Conservation (phyloP, 805 yeast genomes). For the Jamesozyma piceae region DNA sequence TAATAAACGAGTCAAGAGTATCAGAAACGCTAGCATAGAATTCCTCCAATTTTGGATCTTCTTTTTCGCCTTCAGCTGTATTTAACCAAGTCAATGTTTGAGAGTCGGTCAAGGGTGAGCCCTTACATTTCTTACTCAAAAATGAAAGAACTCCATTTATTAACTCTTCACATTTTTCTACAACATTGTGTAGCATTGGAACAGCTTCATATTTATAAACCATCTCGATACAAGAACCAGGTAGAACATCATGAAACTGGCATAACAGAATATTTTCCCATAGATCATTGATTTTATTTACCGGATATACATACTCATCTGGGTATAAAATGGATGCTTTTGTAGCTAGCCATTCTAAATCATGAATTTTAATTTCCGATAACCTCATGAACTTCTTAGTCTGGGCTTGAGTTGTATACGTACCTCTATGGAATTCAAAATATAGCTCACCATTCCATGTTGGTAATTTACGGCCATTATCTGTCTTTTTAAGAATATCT, state of each 20-base stretch:
- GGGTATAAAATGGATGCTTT: constrained; percentile 48
- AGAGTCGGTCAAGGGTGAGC: constrained; percentile 15
- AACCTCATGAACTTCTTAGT: constrained; percentile 73
- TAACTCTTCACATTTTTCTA: constrained; percentile 44
- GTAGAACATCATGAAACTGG: constrained; percentile 96
- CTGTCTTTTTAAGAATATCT: constrained; percentile 49
- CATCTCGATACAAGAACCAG: constrained; percentile 92
- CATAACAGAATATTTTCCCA: constrained; percentile 89
- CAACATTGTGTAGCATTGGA: constrained; percentile 58
- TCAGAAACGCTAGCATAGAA: neutral
- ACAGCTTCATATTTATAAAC: constrained; percentile 83
- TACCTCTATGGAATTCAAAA: constrained; percentile 93
- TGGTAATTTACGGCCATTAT: constrained; percentile 60
- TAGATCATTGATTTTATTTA: constrained; percentile 49
- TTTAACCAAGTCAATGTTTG: constrained; percentile 58
- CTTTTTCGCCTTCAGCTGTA: no score
- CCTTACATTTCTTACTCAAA: constrained; percentile 24
- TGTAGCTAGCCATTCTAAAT: constrained; percentile 76
- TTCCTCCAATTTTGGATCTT: neutral
- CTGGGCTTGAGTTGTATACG: constrained; percentile 88
- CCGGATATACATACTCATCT: constrained; percentile 60
- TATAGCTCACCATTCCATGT: constrained; percentile 92
- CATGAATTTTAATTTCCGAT: constrained; percentile 70
- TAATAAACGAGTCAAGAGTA: constrained; percentile 3
- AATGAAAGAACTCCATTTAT: constrained; percentile 42